phyloP scores from a whole-genome alignment of 768 basidiomycete genomes.

The Hortiboletus campestris region DNA sequence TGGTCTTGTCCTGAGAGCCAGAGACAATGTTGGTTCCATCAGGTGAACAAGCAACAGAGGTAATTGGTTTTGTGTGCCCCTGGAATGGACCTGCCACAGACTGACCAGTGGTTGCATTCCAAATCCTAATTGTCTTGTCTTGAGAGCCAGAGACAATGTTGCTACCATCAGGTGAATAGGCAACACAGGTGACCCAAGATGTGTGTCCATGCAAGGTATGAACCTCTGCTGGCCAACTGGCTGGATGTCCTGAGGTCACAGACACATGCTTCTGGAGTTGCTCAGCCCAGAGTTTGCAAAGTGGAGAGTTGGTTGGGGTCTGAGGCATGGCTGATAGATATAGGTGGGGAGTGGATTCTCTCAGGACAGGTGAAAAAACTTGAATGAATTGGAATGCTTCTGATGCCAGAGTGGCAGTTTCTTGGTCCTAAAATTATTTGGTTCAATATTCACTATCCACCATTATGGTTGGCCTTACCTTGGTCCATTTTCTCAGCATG shows the following conservation, averaged over 20 bases:
- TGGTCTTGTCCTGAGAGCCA: too few relatives aligned
- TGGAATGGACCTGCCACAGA: too few relatives aligned
- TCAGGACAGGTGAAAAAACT: constrained; percentile 1
- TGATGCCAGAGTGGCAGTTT: background rate
- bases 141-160: too few relatives aligned
- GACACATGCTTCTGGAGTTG: background rate
- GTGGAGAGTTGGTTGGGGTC: background rate
- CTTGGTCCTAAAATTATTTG: background rate
- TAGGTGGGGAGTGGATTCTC: too few relatives aligned
- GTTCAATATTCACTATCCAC: background rate
- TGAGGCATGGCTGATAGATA: constrained; percentile 2
- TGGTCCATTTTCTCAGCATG: background rate
- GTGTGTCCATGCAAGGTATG: background rate
- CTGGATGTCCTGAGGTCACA: background rate
- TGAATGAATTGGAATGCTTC: constrained; percentile 2
- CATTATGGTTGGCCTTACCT: background rate
- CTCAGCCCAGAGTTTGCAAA: background rate
- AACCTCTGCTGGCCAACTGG: background rate
- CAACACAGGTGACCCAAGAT: too few relatives aligned
- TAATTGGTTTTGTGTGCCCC: too few relatives aligned
- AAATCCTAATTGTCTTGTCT: too few relatives aligned
- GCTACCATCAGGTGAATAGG: too few relatives aligned
- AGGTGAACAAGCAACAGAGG: too few relatives aligned
- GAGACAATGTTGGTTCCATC: too few relatives aligned
- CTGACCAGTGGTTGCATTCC: too few relatives aligned